phyloP scores from a whole-genome alignment of 306 rosid genomes.

The Fragaria ananassa region DNA sequence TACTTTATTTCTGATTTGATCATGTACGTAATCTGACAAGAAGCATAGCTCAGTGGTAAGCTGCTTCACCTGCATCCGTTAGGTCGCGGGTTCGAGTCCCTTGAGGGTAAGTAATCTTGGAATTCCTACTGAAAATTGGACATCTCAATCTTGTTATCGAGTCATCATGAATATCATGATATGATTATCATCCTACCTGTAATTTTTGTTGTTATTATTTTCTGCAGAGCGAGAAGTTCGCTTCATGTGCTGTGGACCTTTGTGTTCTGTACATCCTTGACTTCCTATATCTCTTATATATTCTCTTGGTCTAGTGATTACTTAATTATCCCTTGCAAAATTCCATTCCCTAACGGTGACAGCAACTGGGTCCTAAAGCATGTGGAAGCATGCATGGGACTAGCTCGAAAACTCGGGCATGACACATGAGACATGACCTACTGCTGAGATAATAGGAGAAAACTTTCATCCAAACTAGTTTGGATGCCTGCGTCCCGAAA shows the following conservation, averaged over 20 bases:
- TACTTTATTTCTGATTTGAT: neutral
- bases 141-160: neutral
- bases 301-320: constrained; percentile 1
- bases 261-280: neutral
- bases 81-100: too few species aligned
- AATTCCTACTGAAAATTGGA: neutral
- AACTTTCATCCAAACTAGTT: too few species aligned
- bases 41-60: too few species aligned
- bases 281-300: neutral
- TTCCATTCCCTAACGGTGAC: neutral
- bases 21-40: neutral
- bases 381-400: neutral
- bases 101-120: neutral
- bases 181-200: neutral
- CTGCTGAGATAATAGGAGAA: too few species aligned
- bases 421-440: too few species aligned
- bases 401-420: neutral
- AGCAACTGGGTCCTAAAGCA: neutral
- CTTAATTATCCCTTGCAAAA: neutral
- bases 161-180: too few species aligned
- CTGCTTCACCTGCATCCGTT: too few species aligned
- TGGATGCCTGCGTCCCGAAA: too few species aligned
- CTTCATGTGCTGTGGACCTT: constrained; percentile 1
- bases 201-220: neutral
- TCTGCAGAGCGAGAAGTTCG: neutral